Conservation (phyloP, 2,329 filamentous ascomycete genomes). For the Grosmannia clavigera region DNA sequence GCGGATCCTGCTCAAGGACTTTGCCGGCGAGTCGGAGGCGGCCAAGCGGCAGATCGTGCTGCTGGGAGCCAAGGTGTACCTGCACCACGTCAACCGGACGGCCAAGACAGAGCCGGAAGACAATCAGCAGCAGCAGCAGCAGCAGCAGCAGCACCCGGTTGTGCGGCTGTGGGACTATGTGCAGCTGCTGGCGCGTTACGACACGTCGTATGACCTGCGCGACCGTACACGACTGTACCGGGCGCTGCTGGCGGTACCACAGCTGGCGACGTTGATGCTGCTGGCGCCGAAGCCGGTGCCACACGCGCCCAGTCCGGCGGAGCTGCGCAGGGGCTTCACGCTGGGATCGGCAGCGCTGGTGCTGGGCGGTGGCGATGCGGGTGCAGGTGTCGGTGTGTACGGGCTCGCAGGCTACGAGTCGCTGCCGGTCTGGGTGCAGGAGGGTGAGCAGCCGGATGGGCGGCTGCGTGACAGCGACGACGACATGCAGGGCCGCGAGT, state of each 20-base stretch:
- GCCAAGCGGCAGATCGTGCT: constrained; percentile 88
- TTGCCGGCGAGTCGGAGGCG: constrained; percentile 69
- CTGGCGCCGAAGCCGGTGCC: constrained; percentile 91
- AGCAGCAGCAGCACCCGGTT: constrained; percentile 45
- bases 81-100: constrained; percentile 64
- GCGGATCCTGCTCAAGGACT: constrained; percentile 68
- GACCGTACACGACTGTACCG: constrained; percentile 85
- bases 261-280: constrained; percentile 81
- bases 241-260: constrained; percentile 66
- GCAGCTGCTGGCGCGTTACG: constrained; percentile 76
- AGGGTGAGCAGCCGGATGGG: constrained; percentile 68
- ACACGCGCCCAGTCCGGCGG: constrained; percentile 78
- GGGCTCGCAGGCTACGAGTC: constrained; percentile 67
- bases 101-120: neutral
- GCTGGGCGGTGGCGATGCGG: constrained; percentile 40
- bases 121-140: neutral
- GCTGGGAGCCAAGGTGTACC: constrained; percentile 89
- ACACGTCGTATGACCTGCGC: constrained; percentile 87
- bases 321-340: constrained; percentile 62
- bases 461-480: constrained; percentile 52
- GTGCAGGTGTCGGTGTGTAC: constrained; percentile 39
- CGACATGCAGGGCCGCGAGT: constrained; percentile 20
- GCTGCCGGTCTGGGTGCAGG: constrained; percentile 74
- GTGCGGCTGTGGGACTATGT: constrained; percentile 74
- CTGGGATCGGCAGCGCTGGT: constrained; percentile 81